Evolutionary conservation across 805 yeast species (phyloP).

Genomic region (Kodamaea neixiangensis): DNA sequence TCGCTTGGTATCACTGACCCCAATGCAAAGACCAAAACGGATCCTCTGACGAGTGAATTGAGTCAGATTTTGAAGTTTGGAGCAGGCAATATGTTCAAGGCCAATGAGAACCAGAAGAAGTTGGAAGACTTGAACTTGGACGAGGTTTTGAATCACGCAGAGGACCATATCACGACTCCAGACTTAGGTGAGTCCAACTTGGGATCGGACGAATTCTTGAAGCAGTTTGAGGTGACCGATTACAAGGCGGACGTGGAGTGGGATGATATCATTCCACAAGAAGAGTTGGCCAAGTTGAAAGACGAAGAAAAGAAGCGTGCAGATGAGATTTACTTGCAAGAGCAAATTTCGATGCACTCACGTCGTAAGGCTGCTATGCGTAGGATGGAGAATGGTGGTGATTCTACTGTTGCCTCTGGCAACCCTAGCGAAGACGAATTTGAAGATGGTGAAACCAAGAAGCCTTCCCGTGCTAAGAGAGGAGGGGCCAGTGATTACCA

Average conservation of each 20-base stretch:
- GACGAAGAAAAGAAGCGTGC: slow-evolving; percentile 85
- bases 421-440: slow-evolving; percentile 22
- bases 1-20: slow-evolving; percentile 92
- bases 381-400: slow-evolving; percentile 43
- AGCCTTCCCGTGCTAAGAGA: slow-evolving; percentile 25
- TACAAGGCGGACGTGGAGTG: slow-evolving; percentile 97
- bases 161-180: slow-evolving; percentile 94
- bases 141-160: slow-evolving; percentile 95
- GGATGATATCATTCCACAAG: slow-evolving; percentile 98
- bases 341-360: slow-evolving; percentile 84
- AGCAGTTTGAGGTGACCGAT: slow-evolving; percentile 97
- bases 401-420: slow-evolving; percentile 12
- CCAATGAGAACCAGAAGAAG: slow-evolving; percentile 92
- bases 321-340: slow-evolving; percentile 84
- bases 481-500: slow-evolving; percentile 43
- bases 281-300: slow-evolving; percentile 82
- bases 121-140: slow-evolving; percentile 93
- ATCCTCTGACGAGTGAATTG: slow-evolving; percentile 82
- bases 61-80: slow-evolving; percentile 95
- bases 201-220: slow-evolving; percentile 97
- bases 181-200: slow-evolving; percentile 96
- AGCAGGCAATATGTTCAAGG: slow-evolving; percentile 97
- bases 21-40: slow-evolving; percentile 57
- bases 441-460: slow-evolving; percentile 35
- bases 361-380: slow-evolving; percentile 76